A percentile compares a stretch with the other conserved stretches of the same genome.
phyloP scores from a whole-genome alignment of 192 early-diverging fungal species.

The Coemansia sp. region DNA sequence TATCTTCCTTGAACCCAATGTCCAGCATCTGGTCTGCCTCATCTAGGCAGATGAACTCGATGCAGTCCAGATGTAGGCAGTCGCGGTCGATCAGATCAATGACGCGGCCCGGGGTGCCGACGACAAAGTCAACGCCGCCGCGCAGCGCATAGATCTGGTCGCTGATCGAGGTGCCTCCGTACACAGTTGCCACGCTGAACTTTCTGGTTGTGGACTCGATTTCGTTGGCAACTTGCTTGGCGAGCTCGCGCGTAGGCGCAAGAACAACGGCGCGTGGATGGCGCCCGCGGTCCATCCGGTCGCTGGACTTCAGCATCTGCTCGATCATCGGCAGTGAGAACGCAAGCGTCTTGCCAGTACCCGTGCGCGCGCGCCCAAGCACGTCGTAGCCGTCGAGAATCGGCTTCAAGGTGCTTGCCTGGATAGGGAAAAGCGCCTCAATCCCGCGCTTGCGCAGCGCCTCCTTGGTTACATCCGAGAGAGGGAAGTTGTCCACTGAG shows the following conservation, averaged over 20 bases:
- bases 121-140: slow-evolving; percentile 83
- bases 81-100: slow-evolving; percentile 74
- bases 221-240: slow-evolving; percentile 80
- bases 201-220: slow-evolving; percentile 65
- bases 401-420: slow-evolving; percentile 77
- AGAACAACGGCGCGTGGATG: slow-evolving; percentile 72
- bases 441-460: slow-evolving; percentile 75
- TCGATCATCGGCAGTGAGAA: slow-evolving; percentile 91
- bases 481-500: slow-evolving; percentile 60
- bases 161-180: slow-evolving; percentile 87
- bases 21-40: slow-evolving; percentile 97
- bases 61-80: slow-evolving; percentile 65
- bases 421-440: slow-evolving; percentile 88
- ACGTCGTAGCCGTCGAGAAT: slow-evolving; percentile 75
- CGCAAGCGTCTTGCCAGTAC: slow-evolving; percentile 96
- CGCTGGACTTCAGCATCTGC: slow-evolving; percentile 55
- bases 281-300: slow-evolving; percentile 36
- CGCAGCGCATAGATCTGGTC: slow-evolving; percentile 81
- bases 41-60: slow-evolving; percentile 84
- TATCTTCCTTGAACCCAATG: slow-evolving; percentile 91
- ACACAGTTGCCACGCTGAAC: slow-evolving; percentile 70
- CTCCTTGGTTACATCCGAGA: slow-evolving; percentile 66
- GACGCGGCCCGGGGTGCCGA: slow-evolving; percentile 95
- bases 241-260: slow-evolving; percentile 91
- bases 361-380: slow-evolving; percentile 94